These are phyloP conservation scores for Fonsecaea erecta DNA, from an alignment of 2,329 filamentous ascomycete species.

Conservation along the genomic window DNA sequence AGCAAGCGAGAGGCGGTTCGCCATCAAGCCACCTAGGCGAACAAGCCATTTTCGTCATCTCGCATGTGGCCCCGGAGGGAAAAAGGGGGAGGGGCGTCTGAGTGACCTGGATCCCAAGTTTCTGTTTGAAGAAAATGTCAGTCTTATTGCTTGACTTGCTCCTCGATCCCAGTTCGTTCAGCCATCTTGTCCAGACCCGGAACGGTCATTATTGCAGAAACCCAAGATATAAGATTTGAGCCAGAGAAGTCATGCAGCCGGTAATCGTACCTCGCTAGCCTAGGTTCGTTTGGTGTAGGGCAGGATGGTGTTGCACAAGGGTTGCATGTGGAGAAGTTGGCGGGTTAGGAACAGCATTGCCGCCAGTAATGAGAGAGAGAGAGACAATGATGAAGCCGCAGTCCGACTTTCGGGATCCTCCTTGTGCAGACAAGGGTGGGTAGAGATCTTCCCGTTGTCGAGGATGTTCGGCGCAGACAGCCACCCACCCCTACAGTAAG, in stretches of 20 bases:
- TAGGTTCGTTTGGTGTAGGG: neutral
- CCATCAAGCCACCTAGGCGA: neutral
- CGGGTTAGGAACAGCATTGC: neutral
- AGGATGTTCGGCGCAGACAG: neutral
- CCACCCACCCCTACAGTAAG: neutral
- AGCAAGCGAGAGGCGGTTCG: neutral
- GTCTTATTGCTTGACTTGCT: neutral
- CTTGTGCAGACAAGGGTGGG: neutral
- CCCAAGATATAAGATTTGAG: neutral
- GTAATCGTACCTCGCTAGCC: neutral
- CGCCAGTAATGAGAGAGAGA: neutral
- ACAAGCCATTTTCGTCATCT: constrained; percentile 1
- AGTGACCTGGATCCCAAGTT: no score
- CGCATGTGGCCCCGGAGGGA: neutral
- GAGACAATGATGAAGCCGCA: neutral
- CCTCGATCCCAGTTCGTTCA: neutral
- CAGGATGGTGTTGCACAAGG: neutral
- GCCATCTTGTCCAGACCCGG: neutral
- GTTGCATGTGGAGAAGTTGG: neutral
- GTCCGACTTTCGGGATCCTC: neutral
- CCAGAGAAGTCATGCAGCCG: neutral
- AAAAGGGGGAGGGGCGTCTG: constrained; percentile 6
- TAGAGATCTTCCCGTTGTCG: neutral
- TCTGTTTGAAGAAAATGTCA: neutral
- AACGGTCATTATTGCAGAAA: neutral